Evolutionary conservation across 352 stramenopile genomes (phyloP).

Genomic region (Pythium dissotocum): DNA sequence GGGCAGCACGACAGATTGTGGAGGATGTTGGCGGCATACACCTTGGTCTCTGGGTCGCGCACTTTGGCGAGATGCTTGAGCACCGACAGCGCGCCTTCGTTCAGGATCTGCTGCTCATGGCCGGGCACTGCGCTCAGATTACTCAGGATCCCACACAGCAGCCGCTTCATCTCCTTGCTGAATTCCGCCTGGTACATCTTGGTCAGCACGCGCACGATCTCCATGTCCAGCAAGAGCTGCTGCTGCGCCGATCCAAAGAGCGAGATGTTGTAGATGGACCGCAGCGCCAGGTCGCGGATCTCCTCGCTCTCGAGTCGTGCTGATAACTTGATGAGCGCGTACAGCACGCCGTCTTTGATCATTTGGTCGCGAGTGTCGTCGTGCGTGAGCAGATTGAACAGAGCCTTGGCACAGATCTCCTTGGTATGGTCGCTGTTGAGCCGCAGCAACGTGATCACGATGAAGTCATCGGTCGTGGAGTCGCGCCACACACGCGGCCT

Average conservation of each 20-base stretch:
- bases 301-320: constrained; percentile 69
- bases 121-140: constrained; percentile 45
- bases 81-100: constrained; percentile 57
- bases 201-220: constrained; percentile 71
- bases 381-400: constrained; percentile 87
- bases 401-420: constrained; percentile 73
- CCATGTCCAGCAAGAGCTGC: constrained; percentile 68
- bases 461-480: constrained; percentile 80
- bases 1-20: constrained; percentile 75
- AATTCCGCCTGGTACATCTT: constrained; percentile 81
- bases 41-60: constrained; percentile 76
- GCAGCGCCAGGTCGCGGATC: constrained; percentile 70
- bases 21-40: constrained; percentile 82
- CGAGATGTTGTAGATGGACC: constrained; percentile 80
- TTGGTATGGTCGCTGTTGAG: constrained; percentile 85
- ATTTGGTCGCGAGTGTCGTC: constrained; percentile 74
- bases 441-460: constrained; percentile 83
- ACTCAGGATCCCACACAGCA: constrained; percentile 75
- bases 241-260: constrained; percentile 45
- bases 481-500: constrained; percentile 56
- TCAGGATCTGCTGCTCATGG: constrained; percentile 31
- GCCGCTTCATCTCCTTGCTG: constrained; percentile 75
- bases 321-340: constrained; percentile 84
- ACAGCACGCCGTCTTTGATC: constrained; percentile 76
- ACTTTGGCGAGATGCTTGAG: constrained; percentile 75